A percentile compares a stretch with the other conserved stretches of the same genome.
phyloP scores from a whole-genome alignment of 2,329 filamentous ascomycete genomes.

The Teratosphaeria viscida region DNA sequence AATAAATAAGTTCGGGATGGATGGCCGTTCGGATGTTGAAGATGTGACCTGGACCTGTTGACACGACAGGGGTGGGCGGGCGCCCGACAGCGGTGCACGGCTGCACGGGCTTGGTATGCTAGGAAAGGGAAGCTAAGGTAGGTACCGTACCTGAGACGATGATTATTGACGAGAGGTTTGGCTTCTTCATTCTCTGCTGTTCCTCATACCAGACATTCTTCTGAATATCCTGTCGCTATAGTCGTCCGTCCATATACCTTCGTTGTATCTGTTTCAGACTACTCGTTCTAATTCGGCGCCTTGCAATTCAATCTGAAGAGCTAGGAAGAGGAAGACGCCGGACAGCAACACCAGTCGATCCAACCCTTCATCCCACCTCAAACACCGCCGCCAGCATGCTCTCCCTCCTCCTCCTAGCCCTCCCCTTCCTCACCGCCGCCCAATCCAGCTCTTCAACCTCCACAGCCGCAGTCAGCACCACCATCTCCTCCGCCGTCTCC shows the following conservation, averaged over 20 bases:
- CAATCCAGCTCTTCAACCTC: constrained; percentile 25
- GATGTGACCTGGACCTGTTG: not conserved
- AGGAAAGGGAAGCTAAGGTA: not conserved
- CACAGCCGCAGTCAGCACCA: constrained; percentile 8
- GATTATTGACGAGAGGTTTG: not conserved
- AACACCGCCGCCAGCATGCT: not conserved
- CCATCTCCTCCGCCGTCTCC: constrained; percentile 9
- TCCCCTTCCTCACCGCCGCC: constrained; percentile 28
- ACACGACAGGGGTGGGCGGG: not conserved
- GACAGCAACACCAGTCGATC: not conserved
- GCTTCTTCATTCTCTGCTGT: not conserved
- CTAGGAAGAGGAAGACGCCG: not conserved
- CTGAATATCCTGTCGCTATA: not conserved
- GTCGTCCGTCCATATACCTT: not conserved
- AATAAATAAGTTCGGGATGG: not conserved
- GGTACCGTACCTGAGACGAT: not conserved
- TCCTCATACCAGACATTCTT: not conserved
- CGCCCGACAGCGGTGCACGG: not conserved
- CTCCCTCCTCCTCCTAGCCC: constrained; percentile 11
- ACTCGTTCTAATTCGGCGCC: not conserved
- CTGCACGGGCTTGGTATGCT: not conserved
- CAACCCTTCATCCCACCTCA: not conserved
- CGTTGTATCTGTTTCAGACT: not conserved
- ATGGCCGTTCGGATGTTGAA: not conserved
- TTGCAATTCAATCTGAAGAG: not conserved